Percentiles rank a stretch among this genome's conserved stretches.
Evolutionary conservation across 192 early-diverging fungal genomes (phyloP).

Genomic region (Mortierella antarctica): DNA sequence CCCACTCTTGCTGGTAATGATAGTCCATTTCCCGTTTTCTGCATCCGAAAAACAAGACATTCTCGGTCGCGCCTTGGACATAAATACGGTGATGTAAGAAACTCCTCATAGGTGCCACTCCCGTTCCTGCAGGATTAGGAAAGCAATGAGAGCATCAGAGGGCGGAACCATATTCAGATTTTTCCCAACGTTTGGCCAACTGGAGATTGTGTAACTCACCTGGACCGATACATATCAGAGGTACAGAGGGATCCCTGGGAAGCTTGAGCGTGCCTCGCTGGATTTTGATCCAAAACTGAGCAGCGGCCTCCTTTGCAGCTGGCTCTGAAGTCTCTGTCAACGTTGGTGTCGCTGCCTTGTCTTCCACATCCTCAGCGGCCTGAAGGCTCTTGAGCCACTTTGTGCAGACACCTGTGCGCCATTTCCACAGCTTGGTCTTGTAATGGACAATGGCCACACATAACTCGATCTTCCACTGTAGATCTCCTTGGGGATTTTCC

Average conservation of each 20-base stretch:
- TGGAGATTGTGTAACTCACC: slow-evolving; percentile 45
- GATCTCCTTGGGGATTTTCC: slow-evolving; percentile 20
- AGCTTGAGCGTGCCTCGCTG: slow-evolving; percentile 74
- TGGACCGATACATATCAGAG: slow-evolving; percentile 87
- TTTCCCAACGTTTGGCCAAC: background rate
- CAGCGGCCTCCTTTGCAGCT: background rate
- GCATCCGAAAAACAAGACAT: slow-evolving; percentile 88
- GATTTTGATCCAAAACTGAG: slow-evolving; percentile 60
- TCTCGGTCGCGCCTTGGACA: slow-evolving; percentile 57
- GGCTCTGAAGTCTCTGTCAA: background rate
- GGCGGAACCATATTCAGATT: background rate
- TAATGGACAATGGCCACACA: slow-evolving; percentile 90
- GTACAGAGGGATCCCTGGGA: slow-evolving; percentile 63
- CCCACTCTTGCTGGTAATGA: slow-evolving; percentile 78
- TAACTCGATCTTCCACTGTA: slow-evolving; percentile 69
- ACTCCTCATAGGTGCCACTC: slow-evolving; percentile 89
- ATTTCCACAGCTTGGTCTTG: slow-evolving; percentile 78
- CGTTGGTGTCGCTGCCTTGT: background rate
- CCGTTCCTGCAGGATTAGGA: slow-evolving; percentile 69
- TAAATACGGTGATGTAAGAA: slow-evolving; percentile 51
- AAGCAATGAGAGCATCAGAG: background rate
- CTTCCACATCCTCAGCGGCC: background rate
- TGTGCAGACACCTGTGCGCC: slow-evolving; percentile 86
- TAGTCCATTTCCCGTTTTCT: slow-evolving; percentile 78
- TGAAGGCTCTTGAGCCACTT: slow-evolving; percentile 65